Conservation (phyloP, 2,329 filamentous ascomycete species). For the Epichloe coenophiala region DNA sequence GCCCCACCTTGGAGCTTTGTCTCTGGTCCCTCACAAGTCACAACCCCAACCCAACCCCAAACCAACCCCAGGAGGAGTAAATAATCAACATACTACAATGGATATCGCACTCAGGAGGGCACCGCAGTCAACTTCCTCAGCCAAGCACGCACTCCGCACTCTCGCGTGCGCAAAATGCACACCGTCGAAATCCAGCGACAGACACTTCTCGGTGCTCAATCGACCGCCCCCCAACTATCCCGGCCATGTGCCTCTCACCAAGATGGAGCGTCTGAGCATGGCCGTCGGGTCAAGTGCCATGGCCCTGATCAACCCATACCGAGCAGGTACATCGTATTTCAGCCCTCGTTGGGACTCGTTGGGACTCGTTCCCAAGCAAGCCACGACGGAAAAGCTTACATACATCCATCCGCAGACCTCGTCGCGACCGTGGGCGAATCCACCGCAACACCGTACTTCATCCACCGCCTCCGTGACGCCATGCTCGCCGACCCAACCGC, state of each 20-base stretch:
- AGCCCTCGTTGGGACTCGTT: neutral
- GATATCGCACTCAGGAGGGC: slow-evolving; percentile 12
- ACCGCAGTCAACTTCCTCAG: slow-evolving; percentile 8
- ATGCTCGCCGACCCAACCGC: slow-evolving; percentile 81
- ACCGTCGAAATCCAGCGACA: neutral
- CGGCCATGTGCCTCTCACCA: slow-evolving; percentile 80
- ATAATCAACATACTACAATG: slow-evolving; percentile 8
- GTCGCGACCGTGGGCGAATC: slow-evolving; percentile 87
- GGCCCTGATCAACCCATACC: slow-evolving; percentile 60
- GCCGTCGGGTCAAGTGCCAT: slow-evolving; percentile 50
- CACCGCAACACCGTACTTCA: slow-evolving; percentile 89
- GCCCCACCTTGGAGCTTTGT: neutral
- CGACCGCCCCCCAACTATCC: slow-evolving; percentile 84
- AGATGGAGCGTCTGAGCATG: slow-evolving; percentile 60
- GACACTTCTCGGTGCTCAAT: slow-evolving; percentile 64
- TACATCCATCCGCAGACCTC: slow-evolving; percentile 47
- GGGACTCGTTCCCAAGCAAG: neutral
- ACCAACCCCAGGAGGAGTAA: neutral
- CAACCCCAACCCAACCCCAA: neutral
- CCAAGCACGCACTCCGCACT: slow-evolving; percentile 8
- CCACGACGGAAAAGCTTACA: neutral
- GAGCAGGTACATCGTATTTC: slow-evolving; percentile 45
- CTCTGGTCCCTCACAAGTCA: neutral
- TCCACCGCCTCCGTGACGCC: slow-evolving; percentile 75
- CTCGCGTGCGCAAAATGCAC: slow-evolving; percentile 2